Conservation (phyloP, 23 red algal species). For the Gracilaria domingensis region DNA sequence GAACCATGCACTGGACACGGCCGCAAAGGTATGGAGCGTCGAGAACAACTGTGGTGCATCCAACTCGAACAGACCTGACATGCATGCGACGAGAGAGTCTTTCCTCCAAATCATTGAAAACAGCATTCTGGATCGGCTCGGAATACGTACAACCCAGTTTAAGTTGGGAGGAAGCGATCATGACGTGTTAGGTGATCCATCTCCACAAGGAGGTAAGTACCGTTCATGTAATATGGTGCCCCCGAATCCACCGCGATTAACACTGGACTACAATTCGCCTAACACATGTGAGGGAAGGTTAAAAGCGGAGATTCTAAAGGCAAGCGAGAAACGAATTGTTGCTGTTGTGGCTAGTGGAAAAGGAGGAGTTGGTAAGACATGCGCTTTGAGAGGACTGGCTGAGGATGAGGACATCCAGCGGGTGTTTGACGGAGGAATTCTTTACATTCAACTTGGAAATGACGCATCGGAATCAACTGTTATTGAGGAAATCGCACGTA, state of each 20-base stretch:
- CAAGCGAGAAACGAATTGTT: background rate
- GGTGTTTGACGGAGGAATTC: constrained; percentile 17
- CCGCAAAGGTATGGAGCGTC: no score
- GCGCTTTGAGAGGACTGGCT: constrained; percentile 5
- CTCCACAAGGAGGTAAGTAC: background rate
- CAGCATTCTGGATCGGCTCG: no score
- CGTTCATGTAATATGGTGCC: background rate
- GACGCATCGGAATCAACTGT: background rate
- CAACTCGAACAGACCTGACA: no score
- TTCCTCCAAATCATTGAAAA: no score
- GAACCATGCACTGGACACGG: no score
- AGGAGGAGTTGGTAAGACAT: constrained; percentile 9
- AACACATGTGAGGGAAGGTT: constrained; percentile 12
- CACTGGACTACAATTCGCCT: background rate
- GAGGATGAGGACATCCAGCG: background rate
- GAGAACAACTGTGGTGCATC: no score
- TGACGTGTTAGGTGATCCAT: background rate
- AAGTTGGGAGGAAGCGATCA: no score
- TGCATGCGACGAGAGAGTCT: no score
- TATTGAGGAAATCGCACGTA: background rate
- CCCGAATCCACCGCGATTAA: no score
- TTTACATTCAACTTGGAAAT: constrained; percentile 27
- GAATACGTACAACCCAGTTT: no score
- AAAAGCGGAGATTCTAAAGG: background rate
- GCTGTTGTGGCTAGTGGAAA: background rate